phyloP scores from a whole-genome alignment of 1,284 basidiomycete species.

The Fomitopsis schrenkii region DNA sequence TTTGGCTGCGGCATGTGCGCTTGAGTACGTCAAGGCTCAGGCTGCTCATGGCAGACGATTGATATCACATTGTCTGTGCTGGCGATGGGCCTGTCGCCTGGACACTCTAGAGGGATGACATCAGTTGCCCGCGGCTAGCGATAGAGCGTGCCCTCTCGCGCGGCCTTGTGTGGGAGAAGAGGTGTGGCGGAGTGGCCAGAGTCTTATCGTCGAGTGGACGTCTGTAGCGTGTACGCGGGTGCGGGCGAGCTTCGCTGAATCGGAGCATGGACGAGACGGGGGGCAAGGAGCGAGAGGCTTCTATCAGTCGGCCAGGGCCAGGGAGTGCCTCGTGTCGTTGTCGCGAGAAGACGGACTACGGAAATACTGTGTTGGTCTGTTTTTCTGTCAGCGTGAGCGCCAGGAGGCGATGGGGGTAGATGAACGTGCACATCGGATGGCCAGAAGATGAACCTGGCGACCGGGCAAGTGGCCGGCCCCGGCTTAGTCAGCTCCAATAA shows the following conservation, averaged over 20 bases:
- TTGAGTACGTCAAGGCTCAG: background rate
- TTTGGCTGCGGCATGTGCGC: background rate
- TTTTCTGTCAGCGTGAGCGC: constrained; percentile 1
- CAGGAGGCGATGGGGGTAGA: background rate
- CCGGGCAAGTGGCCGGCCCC: background rate
- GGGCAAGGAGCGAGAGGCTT: constrained; percentile 13
- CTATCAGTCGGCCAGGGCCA: constrained; percentile 12
- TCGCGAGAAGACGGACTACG: background rate
- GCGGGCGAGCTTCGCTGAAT: constrained; percentile 9
- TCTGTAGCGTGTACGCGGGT: background rate
- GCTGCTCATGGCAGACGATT: background rate
- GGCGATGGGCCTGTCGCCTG: background rate
- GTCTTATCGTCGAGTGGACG: background rate
- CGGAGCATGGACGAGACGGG: constrained; percentile 10
- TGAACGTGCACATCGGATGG: background rate
- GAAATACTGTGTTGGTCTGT: background rate
- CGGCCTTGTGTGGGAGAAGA: background rate
- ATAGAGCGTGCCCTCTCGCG: background rate
- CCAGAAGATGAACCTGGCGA: constrained; percentile 1
- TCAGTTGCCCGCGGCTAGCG: background rate
- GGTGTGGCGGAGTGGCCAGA: background rate
- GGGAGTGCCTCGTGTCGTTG: constrained; percentile 4
- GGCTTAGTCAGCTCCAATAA: constrained; percentile 19
- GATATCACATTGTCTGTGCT: background rate
- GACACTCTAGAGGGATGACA: background rate